Percentiles rank a stretch among this genome's conserved stretches.
phyloP scores from a whole-genome alignment of 75 land plant genomes.

The Gnetum montanum region DNA sequence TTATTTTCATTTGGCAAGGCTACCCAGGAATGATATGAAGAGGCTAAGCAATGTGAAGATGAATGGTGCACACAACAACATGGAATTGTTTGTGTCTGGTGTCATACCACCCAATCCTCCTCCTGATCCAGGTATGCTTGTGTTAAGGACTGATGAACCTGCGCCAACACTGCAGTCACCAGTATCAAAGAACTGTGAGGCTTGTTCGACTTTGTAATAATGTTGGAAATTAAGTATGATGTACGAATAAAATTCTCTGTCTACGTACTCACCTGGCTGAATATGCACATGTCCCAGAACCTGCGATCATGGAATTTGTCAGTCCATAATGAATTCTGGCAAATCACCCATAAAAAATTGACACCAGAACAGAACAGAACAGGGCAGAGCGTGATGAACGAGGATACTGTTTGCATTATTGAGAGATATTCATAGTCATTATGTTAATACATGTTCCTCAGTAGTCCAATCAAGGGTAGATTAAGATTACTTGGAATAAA shows the following conservation, averaged over 20 bases:
- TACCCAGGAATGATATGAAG: too few relatives aligned
- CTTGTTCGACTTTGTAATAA: not conserved
- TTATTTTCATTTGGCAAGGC: too few relatives aligned
- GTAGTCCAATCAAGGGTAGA: too few relatives aligned
- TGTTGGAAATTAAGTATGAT: not conserved
- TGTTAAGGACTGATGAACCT: constrained; percentile 5
- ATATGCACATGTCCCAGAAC: constrained; percentile 8
- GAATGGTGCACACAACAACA: not conserved
- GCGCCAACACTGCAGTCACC: not conserved
- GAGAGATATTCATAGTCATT: too few relatives aligned
- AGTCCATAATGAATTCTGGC: too few relatives aligned
- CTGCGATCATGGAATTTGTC: constrained; percentile 1
- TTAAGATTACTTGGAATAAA: too few relatives aligned
- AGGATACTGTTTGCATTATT: too few relatives aligned
- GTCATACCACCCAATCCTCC: constrained; percentile 6
- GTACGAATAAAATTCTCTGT: not conserved
- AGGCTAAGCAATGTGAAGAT: constrained; percentile 3
- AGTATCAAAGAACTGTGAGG: not conserved
- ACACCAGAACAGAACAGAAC: too few relatives aligned
- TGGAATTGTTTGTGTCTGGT: not conserved
- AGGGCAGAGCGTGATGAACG: too few relatives aligned
- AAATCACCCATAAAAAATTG: too few relatives aligned
- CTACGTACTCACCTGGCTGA: not conserved
- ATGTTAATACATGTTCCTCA: too few relatives aligned
- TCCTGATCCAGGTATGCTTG: not conserved